phyloP scores from a whole-genome alignment of 805 yeast species.

The Dipodascopsis uninucleata region DNA sequence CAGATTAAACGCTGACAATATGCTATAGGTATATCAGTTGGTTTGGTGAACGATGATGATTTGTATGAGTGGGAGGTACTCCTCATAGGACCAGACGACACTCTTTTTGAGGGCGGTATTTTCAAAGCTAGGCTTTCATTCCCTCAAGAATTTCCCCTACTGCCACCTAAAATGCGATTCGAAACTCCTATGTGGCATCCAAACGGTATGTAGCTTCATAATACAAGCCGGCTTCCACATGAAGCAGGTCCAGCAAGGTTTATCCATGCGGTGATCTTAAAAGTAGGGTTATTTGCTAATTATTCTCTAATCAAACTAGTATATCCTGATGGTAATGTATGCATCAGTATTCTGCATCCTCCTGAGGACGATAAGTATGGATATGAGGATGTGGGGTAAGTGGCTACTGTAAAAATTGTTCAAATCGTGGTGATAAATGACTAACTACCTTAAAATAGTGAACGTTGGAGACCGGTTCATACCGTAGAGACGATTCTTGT shows the following conservation, averaged over 20 bases:
- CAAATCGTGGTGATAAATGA: not conserved
- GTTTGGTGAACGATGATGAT: conserved; percentile 59
- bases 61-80: conserved; percentile 59
- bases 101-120: conserved; percentile 72
- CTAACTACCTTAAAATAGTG: conserved; percentile 39
- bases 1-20: too few relatives aligned
- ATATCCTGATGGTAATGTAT: conserved; percentile 80
- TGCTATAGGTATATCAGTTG: conserved; percentile 73
- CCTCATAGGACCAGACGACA: conserved; percentile 65
- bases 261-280: not conserved
- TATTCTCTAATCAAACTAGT: conserved; percentile 36
- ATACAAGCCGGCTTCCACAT: not conserved
- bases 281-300: not conserved
- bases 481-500: conserved; percentile 80
- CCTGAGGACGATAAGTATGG: conserved; percentile 89
- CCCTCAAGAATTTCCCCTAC: conserved; percentile 65
- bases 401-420: not conserved
- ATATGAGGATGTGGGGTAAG: conserved; percentile 68
- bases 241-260: too few relatives aligned
- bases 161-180: conserved; percentile 62
- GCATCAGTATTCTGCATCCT: conserved; percentile 79
- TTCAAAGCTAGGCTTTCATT: conserved; percentile 60
- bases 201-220: conserved; percentile 42
- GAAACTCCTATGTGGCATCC: conserved; percentile 80
- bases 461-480: conserved; percentile 89